Evolutionary conservation across 2,329 filamentous ascomycete species (phyloP).

Genomic region (Hypoxylon sp.): DNA sequence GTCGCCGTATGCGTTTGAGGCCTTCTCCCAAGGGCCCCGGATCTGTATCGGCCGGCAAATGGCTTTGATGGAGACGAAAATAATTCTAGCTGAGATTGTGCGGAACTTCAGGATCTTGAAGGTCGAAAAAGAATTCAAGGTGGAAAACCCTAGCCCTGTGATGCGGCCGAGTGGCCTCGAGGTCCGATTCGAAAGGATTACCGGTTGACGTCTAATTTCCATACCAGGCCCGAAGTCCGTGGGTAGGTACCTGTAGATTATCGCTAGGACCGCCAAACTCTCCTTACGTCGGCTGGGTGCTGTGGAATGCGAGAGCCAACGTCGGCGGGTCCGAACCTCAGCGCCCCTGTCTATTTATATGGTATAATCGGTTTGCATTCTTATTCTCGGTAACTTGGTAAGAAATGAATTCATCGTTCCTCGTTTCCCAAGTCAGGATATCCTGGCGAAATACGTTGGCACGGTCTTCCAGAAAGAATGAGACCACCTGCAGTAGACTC

Average conservation of each 20-base stretch:
- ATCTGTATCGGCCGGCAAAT: constrained; percentile 28
- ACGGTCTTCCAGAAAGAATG: neutral
- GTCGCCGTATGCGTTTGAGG: constrained; percentile 48
- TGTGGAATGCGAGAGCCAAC: neutral
- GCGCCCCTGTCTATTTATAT: neutral
- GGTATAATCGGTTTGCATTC: neutral
- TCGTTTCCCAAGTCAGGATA: neutral
- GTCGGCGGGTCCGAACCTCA: neutral
- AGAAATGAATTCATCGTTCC: neutral
- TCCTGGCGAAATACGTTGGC: neutral
- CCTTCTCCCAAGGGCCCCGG: constrained; percentile 42
- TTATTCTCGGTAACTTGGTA: neutral
- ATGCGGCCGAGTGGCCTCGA: constrained; percentile 20
- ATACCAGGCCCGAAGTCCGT: neutral
- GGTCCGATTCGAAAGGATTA: constrained; percentile 20
- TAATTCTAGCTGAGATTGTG: constrained; percentile 27
- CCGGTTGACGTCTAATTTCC: neutral
- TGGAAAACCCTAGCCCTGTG: constrained; percentile 21
- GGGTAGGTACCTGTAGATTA: neutral
- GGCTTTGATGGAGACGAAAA: constrained; percentile 35
- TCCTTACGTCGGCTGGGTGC: neutral
- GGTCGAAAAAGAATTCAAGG: constrained; percentile 7
- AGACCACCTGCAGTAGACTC: neutral
- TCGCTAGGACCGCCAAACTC: neutral
- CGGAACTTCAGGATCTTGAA: constrained; percentile 20